phyloP scores from a whole-genome alignment of 2,329 filamentous ascomycete genomes.

The Pyricularia sp. region DNA sequence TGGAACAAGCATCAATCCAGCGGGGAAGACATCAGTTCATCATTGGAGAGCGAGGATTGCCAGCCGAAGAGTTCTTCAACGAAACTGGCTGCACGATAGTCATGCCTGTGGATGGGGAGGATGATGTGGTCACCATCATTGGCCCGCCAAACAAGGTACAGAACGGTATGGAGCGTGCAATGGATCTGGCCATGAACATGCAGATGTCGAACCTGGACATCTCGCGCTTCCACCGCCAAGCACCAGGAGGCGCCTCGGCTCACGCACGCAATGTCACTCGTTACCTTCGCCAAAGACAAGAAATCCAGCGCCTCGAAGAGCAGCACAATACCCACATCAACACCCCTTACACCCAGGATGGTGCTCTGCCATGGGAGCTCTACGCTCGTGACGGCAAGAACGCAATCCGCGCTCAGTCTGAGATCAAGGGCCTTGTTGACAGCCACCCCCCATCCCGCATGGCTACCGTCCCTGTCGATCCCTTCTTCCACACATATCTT shows the following conservation, averaged over 20 bases:
- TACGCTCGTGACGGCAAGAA: slow-evolving; percentile 84
- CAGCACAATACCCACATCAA: slow-evolving; percentile 81
- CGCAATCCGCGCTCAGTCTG: slow-evolving; percentile 62
- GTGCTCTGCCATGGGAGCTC: slow-evolving; percentile 74
- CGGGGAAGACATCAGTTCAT: slow-evolving; percentile 91
- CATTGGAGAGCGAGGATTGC: slow-evolving; percentile 71
- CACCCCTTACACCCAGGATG: slow-evolving; percentile 60
- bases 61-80: slow-evolving; percentile 76
- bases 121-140: slow-evolving; percentile 76
- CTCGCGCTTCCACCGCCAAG: slow-evolving; percentile 66
- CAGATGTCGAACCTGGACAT: slow-evolving; percentile 77
- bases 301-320: slow-evolving; percentile 74
- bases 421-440: slow-evolving; percentile 65
- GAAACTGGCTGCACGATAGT: slow-evolving; percentile 88
- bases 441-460: slow-evolving; percentile 67
- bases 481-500: slow-evolving; percentile 71
- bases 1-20: slow-evolving; percentile 75
- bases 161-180: slow-evolving; percentile 69
- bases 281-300: slow-evolving; percentile 74
- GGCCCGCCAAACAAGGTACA: slow-evolving; percentile 68
- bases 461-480: slow-evolving; percentile 57
- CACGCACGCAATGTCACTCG: slow-evolving; percentile 83
- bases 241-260: slow-evolving; percentile 59
- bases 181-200: slow-evolving; percentile 83
- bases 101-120: slow-evolving; percentile 67